Evolutionary conservation across 208 protist genomes (phyloP).

Genomic region (Wallacemonas sp.): DNA sequence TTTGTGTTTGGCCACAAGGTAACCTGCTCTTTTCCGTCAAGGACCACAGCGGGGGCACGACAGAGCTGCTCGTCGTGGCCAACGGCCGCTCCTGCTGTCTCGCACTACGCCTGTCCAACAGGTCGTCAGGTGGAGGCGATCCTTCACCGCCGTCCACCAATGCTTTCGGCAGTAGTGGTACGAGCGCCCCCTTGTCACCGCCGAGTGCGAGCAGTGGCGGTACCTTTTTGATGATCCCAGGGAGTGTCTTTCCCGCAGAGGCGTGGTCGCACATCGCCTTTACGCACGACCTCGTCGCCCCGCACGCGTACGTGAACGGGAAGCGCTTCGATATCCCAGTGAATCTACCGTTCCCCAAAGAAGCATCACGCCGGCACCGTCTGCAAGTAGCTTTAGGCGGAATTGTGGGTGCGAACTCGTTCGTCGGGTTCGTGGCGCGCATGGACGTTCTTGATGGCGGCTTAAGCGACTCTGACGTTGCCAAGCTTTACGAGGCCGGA

Average conservation of each 20-base stretch:
- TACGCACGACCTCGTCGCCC: constrained; percentile 43
- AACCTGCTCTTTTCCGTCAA: constrained; percentile 73
- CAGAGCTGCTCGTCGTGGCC: constrained; percentile 54
- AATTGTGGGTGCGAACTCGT: constrained; percentile 38
- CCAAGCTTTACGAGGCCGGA: constrained; percentile 43
- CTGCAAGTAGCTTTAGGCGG: constrained; percentile 69
- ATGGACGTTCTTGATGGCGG: constrained; percentile 66
- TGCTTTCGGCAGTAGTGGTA: not conserved
- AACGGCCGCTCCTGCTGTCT: constrained; percentile 70
- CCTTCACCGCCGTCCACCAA: not conserved
- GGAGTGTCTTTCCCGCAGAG: constrained; percentile 48
- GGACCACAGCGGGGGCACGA: constrained; percentile 38
- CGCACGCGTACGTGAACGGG: constrained; percentile 78
- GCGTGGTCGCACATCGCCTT: constrained; percentile 81
- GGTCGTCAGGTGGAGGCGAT: too few species aligned
- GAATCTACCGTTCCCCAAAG: constrained; percentile 57
- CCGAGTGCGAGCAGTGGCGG: constrained; percentile 18
- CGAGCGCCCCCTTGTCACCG: too few species aligned
- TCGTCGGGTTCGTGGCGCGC: constrained; percentile 65
- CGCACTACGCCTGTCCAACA: constrained; percentile 36
- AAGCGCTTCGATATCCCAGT: constrained; percentile 25
- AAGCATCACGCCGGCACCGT: constrained; percentile 35
- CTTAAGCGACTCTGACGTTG: constrained; percentile 62
- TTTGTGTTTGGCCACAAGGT: constrained; percentile 74
- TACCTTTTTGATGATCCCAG: constrained; percentile 31